Evolutionary conservation across 495 filamentous ascomycete species (phyloP).

Genomic region (Aspergillus affinis): DNA sequence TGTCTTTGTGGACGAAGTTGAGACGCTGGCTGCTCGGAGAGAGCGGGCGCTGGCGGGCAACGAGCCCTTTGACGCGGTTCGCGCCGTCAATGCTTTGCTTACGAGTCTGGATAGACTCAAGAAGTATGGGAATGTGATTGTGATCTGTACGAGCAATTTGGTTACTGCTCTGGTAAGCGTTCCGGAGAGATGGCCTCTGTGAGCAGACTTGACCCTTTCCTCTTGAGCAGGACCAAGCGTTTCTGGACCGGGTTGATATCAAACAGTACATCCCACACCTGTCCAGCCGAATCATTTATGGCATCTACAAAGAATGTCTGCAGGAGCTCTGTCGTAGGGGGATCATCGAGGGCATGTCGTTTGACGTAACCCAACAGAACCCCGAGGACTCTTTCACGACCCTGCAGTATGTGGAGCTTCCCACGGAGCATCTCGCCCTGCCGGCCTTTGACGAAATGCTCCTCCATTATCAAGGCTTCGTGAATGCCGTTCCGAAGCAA

Average conservation of each 20-base stretch:
- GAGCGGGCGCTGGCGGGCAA: conserved; percentile 39
- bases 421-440: conserved; percentile 14
- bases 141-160: conserved; percentile 55
- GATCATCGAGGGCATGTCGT: conserved; percentile 30
- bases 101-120: conserved; percentile 41
- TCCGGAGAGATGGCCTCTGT: not conserved
- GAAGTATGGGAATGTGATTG: conserved; percentile 42
- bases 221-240: conserved; percentile 42
- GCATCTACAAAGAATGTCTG: conserved; percentile 50
- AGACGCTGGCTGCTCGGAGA: conserved; percentile 49
- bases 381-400: conserved; percentile 21
- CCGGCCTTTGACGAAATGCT: conserved; percentile 23
- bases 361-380: conserved; percentile 21
- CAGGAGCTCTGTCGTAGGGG: conserved; percentile 47
- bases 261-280: conserved; percentile 49
- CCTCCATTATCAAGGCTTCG: conserved; percentile 20
- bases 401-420: conserved; percentile 21
- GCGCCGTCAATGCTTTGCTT: conserved; percentile 37
- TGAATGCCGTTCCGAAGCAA: conserved; percentile 19
- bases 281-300: conserved; percentile 40
- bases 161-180: conserved; percentile 34
- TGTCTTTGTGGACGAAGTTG: conserved; percentile 57
- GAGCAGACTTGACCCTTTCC: not conserved
- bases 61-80: conserved; percentile 50
- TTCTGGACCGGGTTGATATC: conserved; percentile 56